Conservation (phyloP, 163 green algal species). For the Smithsoniella earleae region DNA sequence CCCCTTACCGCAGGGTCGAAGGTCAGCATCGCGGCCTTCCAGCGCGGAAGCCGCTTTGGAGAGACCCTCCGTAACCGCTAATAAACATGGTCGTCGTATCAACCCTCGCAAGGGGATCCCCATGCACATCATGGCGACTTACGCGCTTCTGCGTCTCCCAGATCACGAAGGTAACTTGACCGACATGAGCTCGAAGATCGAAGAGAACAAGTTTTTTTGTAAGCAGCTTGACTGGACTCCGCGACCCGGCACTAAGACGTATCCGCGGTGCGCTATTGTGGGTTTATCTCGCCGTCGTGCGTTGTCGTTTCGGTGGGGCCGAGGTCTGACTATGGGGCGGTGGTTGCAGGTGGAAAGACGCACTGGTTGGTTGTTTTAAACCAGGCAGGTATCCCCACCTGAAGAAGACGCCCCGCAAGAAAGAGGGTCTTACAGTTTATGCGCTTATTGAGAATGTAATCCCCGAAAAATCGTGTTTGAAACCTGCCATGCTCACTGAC, state of each 20-base stretch:
- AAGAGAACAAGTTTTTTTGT: constrained; percentile 31
- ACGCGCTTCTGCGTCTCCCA: constrained; percentile 34
- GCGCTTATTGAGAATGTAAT: background rate
- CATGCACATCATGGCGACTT: constrained; percentile 41
- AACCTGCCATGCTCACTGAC: constrained; percentile 18
- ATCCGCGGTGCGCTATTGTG: constrained; percentile 19
- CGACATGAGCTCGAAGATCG: constrained; percentile 35
- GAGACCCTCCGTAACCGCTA: background rate
- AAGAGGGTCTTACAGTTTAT: constrained; percentile 39
- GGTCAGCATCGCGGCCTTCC: background rate
- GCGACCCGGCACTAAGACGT: constrained; percentile 35
- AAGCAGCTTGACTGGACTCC: constrained; percentile 39
- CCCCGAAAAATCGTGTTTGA: constrained; percentile 24
- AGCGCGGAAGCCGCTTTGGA: background rate
- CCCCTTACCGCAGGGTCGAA: no score
- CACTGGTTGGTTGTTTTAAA: constrained; percentile 43
- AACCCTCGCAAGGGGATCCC: constrained; percentile 36
- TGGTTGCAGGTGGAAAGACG: constrained; percentile 37
- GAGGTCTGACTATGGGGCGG: no score
- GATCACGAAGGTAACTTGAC: constrained; percentile 31
- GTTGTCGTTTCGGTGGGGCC: no score
- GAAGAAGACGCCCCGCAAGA: constrained; percentile 34
- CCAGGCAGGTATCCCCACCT: constrained; percentile 38
- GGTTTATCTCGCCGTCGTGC: background rate
- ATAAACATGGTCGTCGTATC: constrained; percentile 36